Percentiles rank a stretch among this genome's conserved stretches.
phyloP scores from a whole-genome alignment of 1,139 yeast species.

The Lodderomyces metapsilosis region DNA sequence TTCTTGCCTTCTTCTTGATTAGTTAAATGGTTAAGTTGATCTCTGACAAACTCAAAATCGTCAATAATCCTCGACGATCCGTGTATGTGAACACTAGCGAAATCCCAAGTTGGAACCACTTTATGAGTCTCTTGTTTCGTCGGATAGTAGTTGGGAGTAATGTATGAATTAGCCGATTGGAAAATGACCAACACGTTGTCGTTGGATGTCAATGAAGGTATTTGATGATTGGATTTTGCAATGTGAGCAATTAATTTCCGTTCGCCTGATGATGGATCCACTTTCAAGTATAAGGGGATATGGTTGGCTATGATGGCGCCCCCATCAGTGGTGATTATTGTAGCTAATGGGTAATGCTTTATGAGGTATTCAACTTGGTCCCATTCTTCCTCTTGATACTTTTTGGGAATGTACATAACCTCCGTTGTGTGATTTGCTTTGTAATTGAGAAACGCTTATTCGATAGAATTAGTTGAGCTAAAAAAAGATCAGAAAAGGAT shows the following conservation, averaged over 20 bases:
- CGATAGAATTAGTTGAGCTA: not conserved
- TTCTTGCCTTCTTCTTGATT: conserved; percentile 46
- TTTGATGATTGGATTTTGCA: conserved; percentile 55
- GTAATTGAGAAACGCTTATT: not conserved
- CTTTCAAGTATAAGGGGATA: conserved; percentile 51
- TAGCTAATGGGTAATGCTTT: conserved; percentile 50
- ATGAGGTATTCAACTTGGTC: conserved; percentile 43
- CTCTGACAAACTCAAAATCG: conserved; percentile 46
- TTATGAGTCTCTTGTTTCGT: conserved; percentile 58
- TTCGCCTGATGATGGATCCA: conserved; percentile 23
- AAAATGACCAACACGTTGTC: conserved; percentile 53
- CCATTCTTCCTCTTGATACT: conserved; percentile 34
- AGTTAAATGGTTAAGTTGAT: conserved; percentile 47
- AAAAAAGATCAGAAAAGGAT: no score
- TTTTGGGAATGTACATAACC: conserved; percentile 32
- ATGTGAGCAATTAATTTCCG: conserved; percentile 58
- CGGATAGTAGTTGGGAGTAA: conserved; percentile 62
- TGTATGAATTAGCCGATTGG: conserved; percentile 53
- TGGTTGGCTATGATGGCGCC: conserved; percentile 54
- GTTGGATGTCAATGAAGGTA: conserved; percentile 40
- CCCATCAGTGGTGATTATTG: conserved; percentile 43
- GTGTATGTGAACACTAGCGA: conserved; percentile 57
- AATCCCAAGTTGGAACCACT: conserved; percentile 74
- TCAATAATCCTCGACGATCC: conserved; percentile 52
- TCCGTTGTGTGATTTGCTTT: not conserved